phyloP scores from a whole-genome alignment of 2,329 filamentous ascomycete species.

The Cryoendolithus antarcticus region DNA sequence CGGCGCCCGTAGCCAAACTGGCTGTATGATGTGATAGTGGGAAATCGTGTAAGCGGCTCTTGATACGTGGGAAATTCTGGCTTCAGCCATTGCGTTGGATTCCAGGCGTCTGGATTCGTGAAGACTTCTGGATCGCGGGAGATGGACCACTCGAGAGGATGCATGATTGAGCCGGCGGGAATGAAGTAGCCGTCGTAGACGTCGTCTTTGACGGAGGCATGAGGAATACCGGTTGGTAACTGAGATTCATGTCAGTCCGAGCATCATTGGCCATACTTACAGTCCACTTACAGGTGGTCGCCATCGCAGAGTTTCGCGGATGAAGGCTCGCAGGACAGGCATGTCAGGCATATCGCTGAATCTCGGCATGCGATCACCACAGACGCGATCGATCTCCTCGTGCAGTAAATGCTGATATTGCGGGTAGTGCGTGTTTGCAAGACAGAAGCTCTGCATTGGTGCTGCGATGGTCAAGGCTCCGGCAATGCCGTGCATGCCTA shows the following conservation, averaged over 20 bases:
- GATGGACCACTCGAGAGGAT: constrained; percentile 16
- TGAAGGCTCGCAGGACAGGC: constrained; percentile 41
- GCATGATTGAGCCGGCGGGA: constrained; percentile 12
- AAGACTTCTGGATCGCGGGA: constrained; percentile 13
- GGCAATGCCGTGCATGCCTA: constrained; percentile 37
- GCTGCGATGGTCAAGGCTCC: constrained; percentile 35
- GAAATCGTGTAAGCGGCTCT: constrained; percentile 14
- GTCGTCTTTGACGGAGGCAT: constrained; percentile 10
- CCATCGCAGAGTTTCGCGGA: constrained; percentile 50
- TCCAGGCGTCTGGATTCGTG: constrained; percentile 12
- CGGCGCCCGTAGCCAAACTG: constrained; percentile 18
- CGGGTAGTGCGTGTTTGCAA: constrained; percentile 34
- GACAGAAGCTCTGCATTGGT: constrained; percentile 35
- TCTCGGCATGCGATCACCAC: constrained; percentile 41
- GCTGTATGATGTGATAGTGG: constrained; percentile 15
- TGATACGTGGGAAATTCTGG: constrained; percentile 15
- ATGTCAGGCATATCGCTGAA: constrained; percentile 39
- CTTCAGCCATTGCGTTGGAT: constrained; percentile 14
- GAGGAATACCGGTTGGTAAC: constrained; percentile 10
- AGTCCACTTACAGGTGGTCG: constrained; percentile 34
- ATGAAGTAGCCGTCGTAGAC: constrained; percentile 16
- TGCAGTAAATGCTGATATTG: constrained; percentile 32
- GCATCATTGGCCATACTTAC: too few relatives aligned
- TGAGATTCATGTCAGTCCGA: too few relatives aligned
- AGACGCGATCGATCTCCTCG: constrained; percentile 45